Base-by-base conservation (phyloP, 129 eudicot genomes). In the Rutidosis leptorrhynchoides region DNA sequence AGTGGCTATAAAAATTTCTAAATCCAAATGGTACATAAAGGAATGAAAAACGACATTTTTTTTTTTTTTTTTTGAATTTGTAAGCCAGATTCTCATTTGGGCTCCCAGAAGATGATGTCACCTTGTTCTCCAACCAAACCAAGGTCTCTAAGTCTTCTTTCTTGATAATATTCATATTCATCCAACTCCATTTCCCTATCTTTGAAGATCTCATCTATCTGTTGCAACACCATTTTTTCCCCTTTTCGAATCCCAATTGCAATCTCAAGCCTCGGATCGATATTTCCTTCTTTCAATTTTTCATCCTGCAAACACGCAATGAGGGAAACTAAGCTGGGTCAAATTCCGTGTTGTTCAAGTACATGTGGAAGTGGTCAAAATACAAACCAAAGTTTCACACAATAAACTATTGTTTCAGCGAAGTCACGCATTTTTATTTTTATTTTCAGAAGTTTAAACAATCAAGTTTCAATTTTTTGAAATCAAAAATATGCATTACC, bases 111-210 rank as follows among this genome's bases (percentile, higher is more conserved):
- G 74, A 89, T 86, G 16, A 83, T 86, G 1, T 93, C 95, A 73
- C 96, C 96, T 84, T 88, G 93, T 73, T 89, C 99, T 54, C 99
- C 96, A 69, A 82, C 87, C 51, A 93, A 83, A 61, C 95, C 99
- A 78, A 93, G 96, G 65, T 85, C 95, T 79, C 86, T 86, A 58
- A 93, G 95, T 77, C 99, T 88, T 75, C 99, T 88, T 71, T 93
- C 99, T 75, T 93, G 99, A 73, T 93, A 93, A 70, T 93, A 93
- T 57, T 93, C 99, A 37, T 82, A 35, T 66, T 65, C 80, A 83
- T 78, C 82, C 70, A 93, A 46, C 59, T 88, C 93, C 61, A 66
- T 29, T 75, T 93, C 96, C 71, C 88, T 82, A 54, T 84, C 95
- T 54, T 80, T 51, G 37, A 93, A 88, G 0, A 84, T 77, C 64